Evolutionary conservation across 1,284 basidiomycete genomes (phyloP).

Genomic region (Cutaneotrichosporon cavernicola): DNA sequence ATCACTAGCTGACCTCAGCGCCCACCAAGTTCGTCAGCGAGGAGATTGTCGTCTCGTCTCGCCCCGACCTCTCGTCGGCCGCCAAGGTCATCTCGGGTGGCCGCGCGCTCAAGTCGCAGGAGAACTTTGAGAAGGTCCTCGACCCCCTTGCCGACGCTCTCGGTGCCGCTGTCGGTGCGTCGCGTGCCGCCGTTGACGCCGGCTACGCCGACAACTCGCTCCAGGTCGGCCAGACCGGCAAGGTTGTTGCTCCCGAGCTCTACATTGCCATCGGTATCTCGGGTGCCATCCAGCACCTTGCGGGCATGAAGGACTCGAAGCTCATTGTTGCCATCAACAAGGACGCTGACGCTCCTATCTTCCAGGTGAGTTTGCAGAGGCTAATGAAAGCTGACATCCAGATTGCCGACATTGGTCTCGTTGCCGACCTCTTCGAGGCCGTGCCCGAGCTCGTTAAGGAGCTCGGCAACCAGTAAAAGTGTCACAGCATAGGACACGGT

Average conservation of each 20-base stretch:
- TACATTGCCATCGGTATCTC: slow-evolving; percentile 97
- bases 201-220: slow-evolving; percentile 98
- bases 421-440: slow-evolving; percentile 83
- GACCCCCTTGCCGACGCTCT: slow-evolving; percentile 91
- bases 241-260: slow-evolving; percentile 65
- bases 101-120: slow-evolving; percentile 89
- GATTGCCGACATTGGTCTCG: slow-evolving; percentile 91
- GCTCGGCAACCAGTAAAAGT: slow-evolving; percentile 51
- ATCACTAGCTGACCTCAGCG: slow-evolving; percentile 24
- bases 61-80: slow-evolving; percentile 89
- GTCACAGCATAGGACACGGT: slow-evolving; percentile 9
- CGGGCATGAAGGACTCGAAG: slow-evolving; percentile 99
- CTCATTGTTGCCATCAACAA: slow-evolving; percentile 99
- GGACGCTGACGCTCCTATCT: slow-evolving; percentile 98
- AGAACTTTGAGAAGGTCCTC: slow-evolving; percentile 83
- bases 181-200: slow-evolving; percentile 94
- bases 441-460: slow-evolving; percentile 86
- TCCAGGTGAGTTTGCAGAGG: slow-evolving; percentile 60
- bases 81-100: slow-evolving; percentile 91
- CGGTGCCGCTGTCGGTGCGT: slow-evolving; percentile 94
- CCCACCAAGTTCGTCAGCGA: slow-evolving; percentile 78
- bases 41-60: slow-evolving; percentile 82
- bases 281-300: slow-evolving; percentile 97
- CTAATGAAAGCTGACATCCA: neutral
- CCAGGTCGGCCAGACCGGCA: slow-evolving; percentile 98